Evolutionary conservation across 352 stramenopile genomes (phyloP), one percentile per base, ranked within the genome.

Genomic region (Lagenidium giganteum): DNA sequence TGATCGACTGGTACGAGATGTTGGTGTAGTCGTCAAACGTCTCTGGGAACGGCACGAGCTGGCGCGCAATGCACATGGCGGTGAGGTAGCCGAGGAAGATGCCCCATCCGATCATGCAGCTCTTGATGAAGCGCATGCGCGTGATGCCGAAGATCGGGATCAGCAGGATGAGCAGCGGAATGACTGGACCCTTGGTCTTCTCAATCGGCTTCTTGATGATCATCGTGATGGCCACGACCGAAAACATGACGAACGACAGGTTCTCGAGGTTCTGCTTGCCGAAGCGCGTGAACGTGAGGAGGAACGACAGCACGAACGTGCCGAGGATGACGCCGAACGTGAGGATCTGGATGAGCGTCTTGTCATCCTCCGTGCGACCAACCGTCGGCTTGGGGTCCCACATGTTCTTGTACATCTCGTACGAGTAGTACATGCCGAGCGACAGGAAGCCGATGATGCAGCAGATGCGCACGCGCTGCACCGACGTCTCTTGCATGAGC

Each of bases 71-170:
- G 45, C 67, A 56, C 67, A 85, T 83, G 38, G 80, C 57, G 36
- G 82, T 55, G 24, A 87, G 53, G 47, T 87, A 87, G 22, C 38
- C 48, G 28, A 90, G 68, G 47, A 90, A 83, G 46, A 87, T 81
- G 38, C 64, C 46, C 74, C 74, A 87, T 3, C 74, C 78, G 31
- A 90, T 78, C 34, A 54, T 56, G 38, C 74, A 87, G 41, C 70
- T 83, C 49, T 82, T 80, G 20, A 87, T 58, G 38, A 82, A 90
- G 22, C 78, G 72, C 78, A 90, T 90, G 36, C 78, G 49, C 22
- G 78, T 90, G 53, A 90, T 90, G n/a, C 78, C 78, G 35, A 86
- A 90, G 48, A 90, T 83, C 25, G 78, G 78, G 17, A 90, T 87
- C n/a, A 90, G 44, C 22, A 90, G 44, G 37, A 90, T 83, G n/a